These are phyloP conservation scores for Micractinium conductrix DNA, from an alignment of 139 green algal species.

Conservation along the genomic window DNA sequence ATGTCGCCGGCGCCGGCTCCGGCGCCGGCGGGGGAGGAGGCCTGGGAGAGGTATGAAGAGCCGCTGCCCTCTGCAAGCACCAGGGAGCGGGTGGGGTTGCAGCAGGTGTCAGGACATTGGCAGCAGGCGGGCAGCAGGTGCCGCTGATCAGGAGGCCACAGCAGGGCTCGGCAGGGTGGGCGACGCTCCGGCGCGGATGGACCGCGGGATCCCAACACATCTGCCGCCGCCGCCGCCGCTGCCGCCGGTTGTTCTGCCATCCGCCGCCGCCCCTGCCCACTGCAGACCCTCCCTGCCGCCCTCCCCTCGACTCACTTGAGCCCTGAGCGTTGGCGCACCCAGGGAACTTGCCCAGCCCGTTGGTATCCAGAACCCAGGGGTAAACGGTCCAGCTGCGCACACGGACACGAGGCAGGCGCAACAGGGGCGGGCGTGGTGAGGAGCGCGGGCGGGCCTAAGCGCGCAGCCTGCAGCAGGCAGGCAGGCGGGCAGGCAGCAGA, in stretches of 20 bases:
- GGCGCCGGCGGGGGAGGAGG: not conserved
- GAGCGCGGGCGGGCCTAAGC: not conserved
- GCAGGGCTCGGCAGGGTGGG: not conserved
- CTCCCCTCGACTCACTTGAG: not conserved
- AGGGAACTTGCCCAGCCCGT: slow-evolving; percentile 13
- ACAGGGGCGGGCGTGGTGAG: not conserved
- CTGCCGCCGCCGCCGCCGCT: too few species aligned
- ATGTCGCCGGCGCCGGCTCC: not conserved
- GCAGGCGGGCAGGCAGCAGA: too few species aligned
- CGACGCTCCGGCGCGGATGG: not conserved
- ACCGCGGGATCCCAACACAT: too few species aligned
- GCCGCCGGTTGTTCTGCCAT: too few species aligned
- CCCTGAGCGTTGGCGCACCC: slow-evolving; percentile 20
- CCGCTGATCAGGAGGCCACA: too few species aligned
- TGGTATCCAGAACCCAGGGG: slow-evolving; percentile 34
- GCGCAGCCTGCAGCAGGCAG: not conserved
- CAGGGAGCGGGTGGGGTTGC: not conserved
- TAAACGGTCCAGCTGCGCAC: slow-evolving; percentile 35
- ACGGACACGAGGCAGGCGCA: not conserved
- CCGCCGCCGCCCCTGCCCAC: too few species aligned
- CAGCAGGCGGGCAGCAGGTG: not conserved
- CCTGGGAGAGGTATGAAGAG: not conserved
- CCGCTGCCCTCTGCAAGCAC: not conserved
- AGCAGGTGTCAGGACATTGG: not conserved
- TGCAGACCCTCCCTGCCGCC: too few species aligned